phyloP scores from a whole-genome alignment of 163 green algal species.

The Prototheca wickerhamii region DNA sequence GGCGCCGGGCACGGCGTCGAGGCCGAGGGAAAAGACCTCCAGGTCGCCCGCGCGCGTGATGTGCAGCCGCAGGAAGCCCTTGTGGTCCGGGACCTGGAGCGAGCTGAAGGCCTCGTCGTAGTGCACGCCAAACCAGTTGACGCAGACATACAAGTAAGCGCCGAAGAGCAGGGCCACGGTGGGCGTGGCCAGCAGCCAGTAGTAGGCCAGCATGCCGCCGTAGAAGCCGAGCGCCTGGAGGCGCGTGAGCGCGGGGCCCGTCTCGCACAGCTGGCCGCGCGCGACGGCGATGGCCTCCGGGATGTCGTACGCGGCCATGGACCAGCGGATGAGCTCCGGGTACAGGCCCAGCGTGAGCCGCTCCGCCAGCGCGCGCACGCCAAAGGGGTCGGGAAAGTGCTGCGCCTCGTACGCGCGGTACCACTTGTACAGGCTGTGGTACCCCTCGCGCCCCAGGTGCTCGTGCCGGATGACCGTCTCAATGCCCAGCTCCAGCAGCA shows the following conservation, averaged over 20 bases:
- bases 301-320: slow-evolving; percentile 71
- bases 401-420: slow-evolving; percentile 59
- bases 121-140: slow-evolving; percentile 55
- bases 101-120: slow-evolving; percentile 82
- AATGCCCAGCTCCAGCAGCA: slow-evolving; percentile 77
- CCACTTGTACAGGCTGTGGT: slow-evolving; percentile 63
- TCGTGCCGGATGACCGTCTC: slow-evolving; percentile 66
- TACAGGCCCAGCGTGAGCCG: slow-evolving; percentile 56
- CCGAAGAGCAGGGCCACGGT: slow-evolving; percentile 68
- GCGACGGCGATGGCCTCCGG: slow-evolving; percentile 70
- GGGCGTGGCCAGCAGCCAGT: slow-evolving; percentile 73
- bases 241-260: slow-evolving; percentile 31
- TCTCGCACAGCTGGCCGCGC: slow-evolving; percentile 51
- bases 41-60: slow-evolving; percentile 60
- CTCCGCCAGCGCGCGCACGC: slow-evolving; percentile 38
- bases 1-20: slow-evolving; percentile 50
- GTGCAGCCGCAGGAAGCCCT: slow-evolving; percentile 70
- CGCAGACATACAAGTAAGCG: slow-evolving; percentile 50
- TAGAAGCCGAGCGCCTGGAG: slow-evolving; percentile 62
- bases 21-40: slow-evolving; percentile 61
- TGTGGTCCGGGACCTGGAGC: slow-evolving; percentile 62
- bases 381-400: slow-evolving; percentile 75
- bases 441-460: slow-evolving; percentile 54
- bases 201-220: slow-evolving; percentile 69
- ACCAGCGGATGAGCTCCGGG: slow-evolving; percentile 47